Base-by-base conservation (phyloP, 768 basidiomycete species). In the Leucocoprinus leucothites region DNA sequence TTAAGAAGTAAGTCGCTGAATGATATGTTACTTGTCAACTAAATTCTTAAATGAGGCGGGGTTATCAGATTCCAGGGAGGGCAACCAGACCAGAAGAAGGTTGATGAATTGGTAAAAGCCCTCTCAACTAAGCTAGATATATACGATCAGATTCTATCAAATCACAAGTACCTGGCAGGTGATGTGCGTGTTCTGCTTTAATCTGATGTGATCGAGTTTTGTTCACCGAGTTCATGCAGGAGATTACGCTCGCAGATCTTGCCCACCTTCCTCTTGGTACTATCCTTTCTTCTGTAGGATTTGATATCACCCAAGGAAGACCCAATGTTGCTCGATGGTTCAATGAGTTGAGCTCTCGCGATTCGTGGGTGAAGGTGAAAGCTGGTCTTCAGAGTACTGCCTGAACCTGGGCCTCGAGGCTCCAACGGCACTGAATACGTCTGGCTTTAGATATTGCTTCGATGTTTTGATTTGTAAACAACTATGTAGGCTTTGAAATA, bases 121-220 rank as follows among this genome's bases (percentile, higher is more conserved):
- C 67, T 77, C 9, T 66, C 69, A 34, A 62, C 54, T 1, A 74
- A 71, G 54, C 67, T 82, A 13, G 69, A 71, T 25, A 77, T 64
- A 1, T 82, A 80, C 63, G 80, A 82, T 48, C 57, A 61, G 14
- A 73, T 82, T 43, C 67, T 83, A 31, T 61, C 68, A 16, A 80
- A 76, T 61, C 70, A 72, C 56, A 69, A 69, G 48, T 81, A 79
- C 58, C 62, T 81, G 36, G 74, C 72, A 5, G 79, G 31, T 31
- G 31, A 31, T 31, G 31, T 31, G 11, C 5, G 31, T 31, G 31
- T 11, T 11, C 5, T 31, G 5, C 11, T 11, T 31, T 11, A 31
- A 31, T 5, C 31, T 31, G 31, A 31, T 31, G 11, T 31, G 31
- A 31, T 31, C 11, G 31, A 31, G 31, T 31, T 31, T 31, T 11